Evolutionary conservation across 225 moss, liverwort and hornwort species (phyloP).

Genomic region (Straminergon stramineum): DNA sequence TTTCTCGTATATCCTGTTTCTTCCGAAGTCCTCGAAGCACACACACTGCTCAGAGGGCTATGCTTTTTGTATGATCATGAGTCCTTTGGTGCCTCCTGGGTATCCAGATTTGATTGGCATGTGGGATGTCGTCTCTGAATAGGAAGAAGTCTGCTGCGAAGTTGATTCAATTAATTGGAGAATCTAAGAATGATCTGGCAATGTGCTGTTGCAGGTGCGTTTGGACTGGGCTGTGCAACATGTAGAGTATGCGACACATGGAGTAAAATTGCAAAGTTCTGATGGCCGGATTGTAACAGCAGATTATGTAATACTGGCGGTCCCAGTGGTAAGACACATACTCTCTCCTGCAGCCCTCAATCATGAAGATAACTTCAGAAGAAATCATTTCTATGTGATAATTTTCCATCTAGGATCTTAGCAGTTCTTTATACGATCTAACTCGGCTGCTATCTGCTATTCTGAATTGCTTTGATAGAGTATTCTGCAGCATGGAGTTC

Average conservation of each 20-base stretch:
- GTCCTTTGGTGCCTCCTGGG: background rate
- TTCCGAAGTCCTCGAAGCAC: background rate
- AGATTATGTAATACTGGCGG: slow-evolving; percentile 49
- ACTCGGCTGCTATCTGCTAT: background rate
- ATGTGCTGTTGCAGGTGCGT: slow-evolving; percentile 29
- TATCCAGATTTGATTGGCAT: background rate
- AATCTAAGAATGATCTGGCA: background rate
- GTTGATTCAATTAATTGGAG: background rate
- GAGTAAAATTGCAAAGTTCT: slow-evolving; percentile 38
- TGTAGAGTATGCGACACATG: slow-evolving; percentile 35
- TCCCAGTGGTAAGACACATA: slow-evolving; percentile 58
- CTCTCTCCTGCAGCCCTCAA: background rate
- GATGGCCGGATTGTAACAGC: slow-evolving; percentile 47
- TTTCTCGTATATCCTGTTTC: background rate
- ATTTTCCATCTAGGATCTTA: background rate
- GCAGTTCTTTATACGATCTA: background rate
- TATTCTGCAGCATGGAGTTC: slow-evolving; percentile 47
- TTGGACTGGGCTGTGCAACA: slow-evolving; percentile 56
- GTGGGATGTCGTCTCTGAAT: background rate
- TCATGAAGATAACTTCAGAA: background rate
- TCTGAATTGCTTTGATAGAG: slow-evolving; percentile 29
- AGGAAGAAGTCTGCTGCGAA: background rate
- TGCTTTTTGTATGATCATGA: background rate
- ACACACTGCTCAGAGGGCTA: background rate
- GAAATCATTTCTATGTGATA: background rate